phyloP scores from a whole-genome alignment of 2,329 filamentous ascomycete species.

The Alternaria sp. region DNA sequence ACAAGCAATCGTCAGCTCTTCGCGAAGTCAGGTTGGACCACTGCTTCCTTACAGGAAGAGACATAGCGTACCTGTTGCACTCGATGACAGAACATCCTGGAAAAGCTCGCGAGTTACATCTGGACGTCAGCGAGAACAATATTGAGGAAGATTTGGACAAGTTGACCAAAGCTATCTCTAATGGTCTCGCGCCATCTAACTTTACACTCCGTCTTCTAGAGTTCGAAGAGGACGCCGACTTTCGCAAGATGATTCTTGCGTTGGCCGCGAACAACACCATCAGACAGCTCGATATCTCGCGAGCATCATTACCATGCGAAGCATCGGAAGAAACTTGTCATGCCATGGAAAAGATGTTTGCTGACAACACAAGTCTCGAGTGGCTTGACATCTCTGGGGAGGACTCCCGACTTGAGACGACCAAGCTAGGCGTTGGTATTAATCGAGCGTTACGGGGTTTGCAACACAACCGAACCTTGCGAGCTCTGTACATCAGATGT shows the following conservation, averaged over 20 bases:
- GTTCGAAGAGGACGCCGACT: conserved; percentile 70
- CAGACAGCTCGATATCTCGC: conserved; percentile 72
- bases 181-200: conserved; percentile 66
- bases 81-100: conserved; percentile 65
- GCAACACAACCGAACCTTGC: conserved; percentile 69
- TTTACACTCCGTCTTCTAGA: conserved; percentile 74
- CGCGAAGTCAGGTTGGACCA: conserved; percentile 71
- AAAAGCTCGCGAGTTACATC: conserved; percentile 65
- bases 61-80: conserved; percentile 70
- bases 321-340: conserved; percentile 72
- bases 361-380: conserved; percentile 70
- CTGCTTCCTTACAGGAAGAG: conserved; percentile 69
- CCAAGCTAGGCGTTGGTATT: conserved; percentile 72
- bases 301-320: conserved; percentile 73
- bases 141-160: conserved; percentile 62
- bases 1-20: conserved; percentile 65
- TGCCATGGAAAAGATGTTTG: conserved; percentile 69
- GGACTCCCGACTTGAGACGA: conserved; percentile 74
- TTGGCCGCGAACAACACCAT: conserved; percentile 70
- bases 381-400: conserved; percentile 76
- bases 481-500: conserved; percentile 68
- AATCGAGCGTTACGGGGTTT: conserved; percentile 71
- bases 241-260: conserved; percentile 69
- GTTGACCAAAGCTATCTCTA: conserved; percentile 61
- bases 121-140: conserved; percentile 72